A percentile compares a stretch with the other conserved stretches of the same genome.
Evolutionary conservation across 2,329 filamentous ascomycete genomes (phyloP).

Genomic region (Apiospora hydei): DNA sequence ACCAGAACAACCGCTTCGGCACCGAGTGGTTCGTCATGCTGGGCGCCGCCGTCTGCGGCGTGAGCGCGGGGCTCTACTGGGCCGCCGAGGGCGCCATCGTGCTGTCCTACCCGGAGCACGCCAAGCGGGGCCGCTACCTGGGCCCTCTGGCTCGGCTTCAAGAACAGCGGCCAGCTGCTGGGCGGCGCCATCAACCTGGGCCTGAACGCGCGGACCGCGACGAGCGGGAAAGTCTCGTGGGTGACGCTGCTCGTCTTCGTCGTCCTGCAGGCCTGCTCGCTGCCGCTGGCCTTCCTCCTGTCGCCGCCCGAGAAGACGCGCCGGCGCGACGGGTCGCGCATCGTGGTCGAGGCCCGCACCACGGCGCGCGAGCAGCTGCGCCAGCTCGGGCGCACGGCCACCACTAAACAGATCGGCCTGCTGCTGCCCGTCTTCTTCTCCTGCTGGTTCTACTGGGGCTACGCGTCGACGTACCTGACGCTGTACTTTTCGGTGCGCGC

Average conservation of each 20-base stretch:
- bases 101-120: conserved; percentile 74
- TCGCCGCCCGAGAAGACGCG: conserved; percentile 68
- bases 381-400: conserved; percentile 7
- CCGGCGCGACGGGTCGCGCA: conserved; percentile 62
- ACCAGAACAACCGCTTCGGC: conserved; percentile 75
- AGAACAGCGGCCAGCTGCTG: conserved; percentile 70
- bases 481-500: conserved; percentile 35
- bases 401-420: conserved; percentile 21
- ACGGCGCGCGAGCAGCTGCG: conserved; percentile 29
- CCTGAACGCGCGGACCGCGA: conserved; percentile 63
- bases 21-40: conserved; percentile 73
- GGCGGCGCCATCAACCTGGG: conserved; percentile 77
- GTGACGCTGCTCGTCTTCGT: conserved; percentile 75
- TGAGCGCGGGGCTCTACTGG: conserved; percentile 78
- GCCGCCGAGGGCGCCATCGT: conserved; percentile 78
- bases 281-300: conserved; percentile 69
- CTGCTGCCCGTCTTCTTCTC: conserved; percentile 35
- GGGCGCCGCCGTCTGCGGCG: conserved; percentile 72
- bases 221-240: conserved; percentile 72
- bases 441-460: conserved; percentile 32
- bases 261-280: conserved; percentile 69
- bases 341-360: conserved; percentile 26
- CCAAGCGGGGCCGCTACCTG: conserved; percentile 70
- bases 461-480: conserved; percentile 33
- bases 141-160: conserved; percentile 71